Base-by-base conservation (phyloP, 352 stramenopile species). In the Phytophthora hybrid region DNA sequence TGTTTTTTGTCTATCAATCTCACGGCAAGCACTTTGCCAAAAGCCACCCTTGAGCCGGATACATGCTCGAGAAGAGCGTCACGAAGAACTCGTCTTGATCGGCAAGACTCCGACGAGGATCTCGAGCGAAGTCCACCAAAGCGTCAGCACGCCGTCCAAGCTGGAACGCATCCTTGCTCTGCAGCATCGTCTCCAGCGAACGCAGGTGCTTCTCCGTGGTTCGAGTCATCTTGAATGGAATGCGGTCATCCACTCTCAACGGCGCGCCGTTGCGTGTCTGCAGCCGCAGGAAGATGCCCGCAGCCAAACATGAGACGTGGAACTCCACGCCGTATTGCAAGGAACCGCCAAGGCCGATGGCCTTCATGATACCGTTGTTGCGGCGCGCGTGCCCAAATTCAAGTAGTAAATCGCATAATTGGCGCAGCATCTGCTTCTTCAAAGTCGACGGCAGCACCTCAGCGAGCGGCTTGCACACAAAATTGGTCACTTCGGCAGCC, bases 71-170 rank as follows among this genome's bases (percentile, higher is more conserved):
- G 54, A 97, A 94, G 34, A 97, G 74, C 34, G 86, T 92, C 52
- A 93, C 84, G 54, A 94, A 94, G 65, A 95, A 94, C 74, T 94
- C 89, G 61, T 95, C 89, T 60, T 95, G 88, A 76, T 97, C 90
- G 6, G 84, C 87, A 18, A 97, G 84, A 59, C 87, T 94, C 54
- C 87, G 86, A 47, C 77, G 79, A 3, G 89, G 74, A 68, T 87
- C 83, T 65, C 78, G 79, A 59, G 90, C 66, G 41, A 97, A 95
- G 19, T 78, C 69, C n/a, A 95, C 66, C 53, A 96, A 69, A 55
- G 80, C 85, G 71, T 97, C 90, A 60, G 89, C 90, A 19, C 89
- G 85, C 64, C 87, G 81, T 51, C 86, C 83, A 6, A 97, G 72
- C 55, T 89, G 83, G 62, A 96, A 92, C 8, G 89, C 89, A 51